Conservation (phyloP, 2,329 filamentous ascomycete species). For the Trichoderma atroviride region DNA sequence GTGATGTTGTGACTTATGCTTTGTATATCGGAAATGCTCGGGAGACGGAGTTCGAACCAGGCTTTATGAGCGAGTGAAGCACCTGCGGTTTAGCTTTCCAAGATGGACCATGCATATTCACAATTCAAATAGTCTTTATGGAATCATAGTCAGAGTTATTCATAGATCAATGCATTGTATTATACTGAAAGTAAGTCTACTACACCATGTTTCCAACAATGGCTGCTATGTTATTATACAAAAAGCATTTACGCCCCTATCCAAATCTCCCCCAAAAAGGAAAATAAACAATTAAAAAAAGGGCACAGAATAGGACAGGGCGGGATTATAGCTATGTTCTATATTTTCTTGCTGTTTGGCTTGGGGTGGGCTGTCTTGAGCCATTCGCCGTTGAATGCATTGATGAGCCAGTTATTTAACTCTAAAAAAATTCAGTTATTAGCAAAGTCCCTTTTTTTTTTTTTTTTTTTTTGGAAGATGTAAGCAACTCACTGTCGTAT, state of each 20-base stretch:
- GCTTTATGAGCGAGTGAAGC: neutral
- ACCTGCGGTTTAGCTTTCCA: neutral
- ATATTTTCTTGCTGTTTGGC: constrained; percentile 42
- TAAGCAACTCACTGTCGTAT: constrained; percentile 74
- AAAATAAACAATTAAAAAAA: neutral
- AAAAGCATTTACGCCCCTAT: neutral
- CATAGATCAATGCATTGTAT: neutral
- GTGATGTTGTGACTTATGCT: neutral
- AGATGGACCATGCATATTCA: neutral
- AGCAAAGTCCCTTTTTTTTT: neutral
- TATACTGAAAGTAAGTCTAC: neutral
- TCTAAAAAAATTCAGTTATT: constrained; percentile 50
- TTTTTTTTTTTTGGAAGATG: neutral
- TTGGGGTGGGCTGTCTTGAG: constrained; percentile 59
- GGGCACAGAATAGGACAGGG: neutral
- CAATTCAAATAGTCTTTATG: neutral
- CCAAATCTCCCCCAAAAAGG: neutral
- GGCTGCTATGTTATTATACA: neutral
- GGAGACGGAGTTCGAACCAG: no score
- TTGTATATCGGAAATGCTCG: neutral
- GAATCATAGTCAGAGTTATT: neutral
- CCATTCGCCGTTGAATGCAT: constrained; percentile 98
- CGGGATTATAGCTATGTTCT: neutral
- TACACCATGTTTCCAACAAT: neutral
- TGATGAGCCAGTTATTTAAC: constrained; percentile 87